Evolutionary conservation across 148 eudicot species (phyloP).

Genomic region (Dianthus caryophyllus): DNA sequence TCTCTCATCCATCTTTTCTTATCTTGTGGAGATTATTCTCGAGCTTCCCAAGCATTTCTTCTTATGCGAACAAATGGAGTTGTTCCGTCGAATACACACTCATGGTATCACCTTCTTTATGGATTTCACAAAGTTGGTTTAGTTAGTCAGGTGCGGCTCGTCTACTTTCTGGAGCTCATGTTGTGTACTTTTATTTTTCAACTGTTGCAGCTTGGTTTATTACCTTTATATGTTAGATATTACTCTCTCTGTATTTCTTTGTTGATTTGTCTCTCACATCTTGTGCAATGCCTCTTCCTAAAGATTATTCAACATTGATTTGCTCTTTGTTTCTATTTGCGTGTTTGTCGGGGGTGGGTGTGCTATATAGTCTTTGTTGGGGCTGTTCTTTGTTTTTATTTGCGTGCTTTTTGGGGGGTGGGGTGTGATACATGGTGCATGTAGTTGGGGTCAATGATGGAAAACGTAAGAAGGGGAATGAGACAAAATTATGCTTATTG

Average conservation of each 20-base stretch:
- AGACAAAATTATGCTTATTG: background rate
- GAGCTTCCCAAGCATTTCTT: constrained; percentile 25
- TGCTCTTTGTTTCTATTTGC: background rate
- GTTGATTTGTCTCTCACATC: background rate
- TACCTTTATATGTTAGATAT: background rate
- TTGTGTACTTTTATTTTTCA: background rate
- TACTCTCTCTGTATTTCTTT: background rate
- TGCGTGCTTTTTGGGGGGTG: background rate
- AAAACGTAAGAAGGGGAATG: background rate
- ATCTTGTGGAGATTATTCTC: constrained; percentile 27
- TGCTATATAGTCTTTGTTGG: too few relatives aligned
- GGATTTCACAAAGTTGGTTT: constrained; percentile 23
- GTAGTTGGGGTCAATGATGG: background rate
- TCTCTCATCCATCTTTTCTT: constrained; percentile 30
- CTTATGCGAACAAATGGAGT: constrained; percentile 28
- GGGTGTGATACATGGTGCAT: background rate
- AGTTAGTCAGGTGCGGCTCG: constrained; percentile 18
- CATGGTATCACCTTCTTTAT: constrained; percentile 26
- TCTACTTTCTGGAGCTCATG: background rate
- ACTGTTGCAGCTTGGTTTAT: background rate
- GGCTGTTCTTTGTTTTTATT: background rate
- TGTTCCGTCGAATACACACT: constrained; percentile 18
- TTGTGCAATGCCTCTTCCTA: background rate
- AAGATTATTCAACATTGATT: background rate
- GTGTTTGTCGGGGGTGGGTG: background rate